Conservation (phyloP, 2,329 filamentous ascomycete genomes). For the Diplodia scrobiculata region DNA sequence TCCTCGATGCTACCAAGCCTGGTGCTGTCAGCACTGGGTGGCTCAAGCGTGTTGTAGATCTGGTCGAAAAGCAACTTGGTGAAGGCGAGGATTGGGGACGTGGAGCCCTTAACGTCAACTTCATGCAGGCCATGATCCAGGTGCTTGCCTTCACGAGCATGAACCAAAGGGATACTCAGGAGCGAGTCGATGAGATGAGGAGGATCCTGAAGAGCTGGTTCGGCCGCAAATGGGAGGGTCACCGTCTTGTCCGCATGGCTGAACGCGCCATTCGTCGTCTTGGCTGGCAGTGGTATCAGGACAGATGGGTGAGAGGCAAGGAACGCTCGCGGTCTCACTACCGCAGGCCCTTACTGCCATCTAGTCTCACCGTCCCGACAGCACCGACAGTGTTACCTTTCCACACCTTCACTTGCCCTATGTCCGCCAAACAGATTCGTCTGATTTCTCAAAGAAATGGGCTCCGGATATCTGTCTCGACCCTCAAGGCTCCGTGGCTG, state of each 20-base stretch:
- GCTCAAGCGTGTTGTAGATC: constrained; percentile 85
- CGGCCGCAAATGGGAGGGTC: constrained; percentile 82
- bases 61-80: constrained; percentile 82
- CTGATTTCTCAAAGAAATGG: constrained; percentile 95
- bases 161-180: constrained; percentile 38
- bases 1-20: constrained; percentile 69
- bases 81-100: constrained; percentile 87
- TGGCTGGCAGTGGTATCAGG: constrained; percentile 84
- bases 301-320: constrained; percentile 67
- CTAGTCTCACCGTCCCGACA: constrained; percentile 72
- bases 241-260: constrained; percentile 76
- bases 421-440: constrained; percentile 88
- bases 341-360: constrained; percentile 70
- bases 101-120: constrained; percentile 60
- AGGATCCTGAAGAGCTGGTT: constrained; percentile 58
- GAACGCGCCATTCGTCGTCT: constrained; percentile 80
- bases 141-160: constrained; percentile 49
- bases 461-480: constrained; percentile 86
- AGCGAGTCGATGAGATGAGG: constrained; percentile 45
- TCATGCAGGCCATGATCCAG: constrained; percentile 49
- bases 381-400: constrained; percentile 95
- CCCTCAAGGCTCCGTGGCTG: constrained; percentile 83
- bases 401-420: constrained; percentile 93
- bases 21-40: constrained; percentile 70
- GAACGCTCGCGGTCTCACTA: constrained; percentile 64